Conservation (phyloP, 352 stramenopile genomes). For the Albugo laibachii region DNA sequence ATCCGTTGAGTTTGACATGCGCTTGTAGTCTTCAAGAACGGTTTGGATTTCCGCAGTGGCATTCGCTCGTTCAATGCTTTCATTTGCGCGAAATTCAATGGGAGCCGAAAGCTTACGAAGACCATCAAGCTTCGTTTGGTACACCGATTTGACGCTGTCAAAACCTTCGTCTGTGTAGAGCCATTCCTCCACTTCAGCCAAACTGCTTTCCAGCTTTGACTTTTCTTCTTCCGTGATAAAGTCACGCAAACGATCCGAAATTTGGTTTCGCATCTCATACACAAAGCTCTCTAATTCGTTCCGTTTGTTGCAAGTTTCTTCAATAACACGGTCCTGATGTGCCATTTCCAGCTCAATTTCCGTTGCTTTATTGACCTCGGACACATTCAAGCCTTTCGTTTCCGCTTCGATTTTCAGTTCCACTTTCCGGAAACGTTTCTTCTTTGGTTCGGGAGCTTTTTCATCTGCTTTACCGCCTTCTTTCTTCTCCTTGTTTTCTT, state of each 20-base stretch:
- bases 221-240: conserved; percentile 86
- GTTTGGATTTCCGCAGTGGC: conserved; percentile 82
- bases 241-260: conserved; percentile 58
- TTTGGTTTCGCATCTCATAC: conserved; percentile 97
- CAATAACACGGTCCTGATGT: conserved; percentile 88
- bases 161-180: conserved; percentile 98
- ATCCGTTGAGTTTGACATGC: conserved; percentile 85
- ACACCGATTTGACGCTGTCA: conserved; percentile 94
- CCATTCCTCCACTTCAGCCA: conserved; percentile 93
- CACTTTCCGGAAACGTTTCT: conserved; percentile 91
- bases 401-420: conserved; percentile 51
- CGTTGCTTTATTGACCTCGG: conserved; percentile 39
- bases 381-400: conserved; percentile 28
- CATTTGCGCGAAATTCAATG: conserved; percentile 84
- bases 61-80: conserved; percentile 77
- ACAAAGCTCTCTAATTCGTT: conserved; percentile 99
- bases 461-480: conserved; percentile 43
- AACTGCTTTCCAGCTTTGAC: conserved; percentile 62
- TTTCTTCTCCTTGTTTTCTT: conserved; percentile 6
- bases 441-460: conserved; percentile 65
- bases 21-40: conserved; percentile 89
- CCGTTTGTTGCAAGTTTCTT: conserved; percentile 95
- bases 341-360: conserved; percentile 91
- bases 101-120: conserved; percentile 85
- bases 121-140: conserved; percentile 88